Evolutionary conservation across 2,329 filamentous ascomycete genomes (phyloP).

Genomic region (Elsinoe necatrix): DNA sequence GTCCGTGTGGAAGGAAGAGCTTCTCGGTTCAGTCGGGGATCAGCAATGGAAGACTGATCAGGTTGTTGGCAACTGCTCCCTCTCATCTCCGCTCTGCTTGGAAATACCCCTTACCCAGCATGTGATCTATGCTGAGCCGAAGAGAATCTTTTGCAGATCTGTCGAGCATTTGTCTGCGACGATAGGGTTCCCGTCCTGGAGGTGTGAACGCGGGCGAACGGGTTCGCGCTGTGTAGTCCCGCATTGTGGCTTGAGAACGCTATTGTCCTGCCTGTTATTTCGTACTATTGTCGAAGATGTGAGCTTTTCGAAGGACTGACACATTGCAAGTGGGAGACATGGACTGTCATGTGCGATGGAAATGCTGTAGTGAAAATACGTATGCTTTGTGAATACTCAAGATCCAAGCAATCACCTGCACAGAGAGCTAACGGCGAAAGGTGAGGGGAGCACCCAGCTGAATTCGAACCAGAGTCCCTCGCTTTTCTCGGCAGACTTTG

Average conservation of each 20-base stretch:
- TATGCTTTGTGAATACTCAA: no score
- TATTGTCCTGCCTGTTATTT: conserved; percentile 1
- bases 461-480: conserved; percentile 10
- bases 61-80: conserved; percentile 1
- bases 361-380: no score
- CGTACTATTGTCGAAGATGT: neutral
- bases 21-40: neutral
- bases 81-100: neutral
- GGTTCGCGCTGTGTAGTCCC: neutral
- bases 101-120: neutral
- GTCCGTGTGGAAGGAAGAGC: neutral
- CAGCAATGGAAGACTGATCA: neutral
- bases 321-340: no score
- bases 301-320: no score
- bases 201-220: neutral
- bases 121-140: neutral
- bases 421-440: neutral
- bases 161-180: neutral
- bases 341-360: no score
- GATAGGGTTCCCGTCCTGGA: neutral
- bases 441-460: neutral
- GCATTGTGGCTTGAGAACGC: conserved; percentile 6
- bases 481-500: neutral
- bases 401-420: neutral
- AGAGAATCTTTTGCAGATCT: neutral